A percentile compares a stretch with the other conserved stretches of the same genome.
Conservation (phyloP, 2,329 filamentous ascomycete species). For the Trichoderma simmonsii region DNA sequence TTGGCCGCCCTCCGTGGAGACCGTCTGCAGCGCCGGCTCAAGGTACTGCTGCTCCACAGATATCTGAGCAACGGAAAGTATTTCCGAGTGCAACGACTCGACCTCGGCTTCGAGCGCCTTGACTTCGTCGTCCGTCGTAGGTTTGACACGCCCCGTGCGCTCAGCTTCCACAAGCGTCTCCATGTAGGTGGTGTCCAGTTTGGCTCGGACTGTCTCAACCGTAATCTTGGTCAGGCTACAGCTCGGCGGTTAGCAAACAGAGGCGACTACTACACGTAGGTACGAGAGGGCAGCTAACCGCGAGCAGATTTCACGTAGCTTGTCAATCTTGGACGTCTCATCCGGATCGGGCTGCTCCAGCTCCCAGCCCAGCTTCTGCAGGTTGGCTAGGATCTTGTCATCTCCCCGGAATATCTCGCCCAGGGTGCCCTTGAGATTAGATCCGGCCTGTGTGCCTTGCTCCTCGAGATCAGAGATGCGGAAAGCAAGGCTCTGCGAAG, state of each 20-base stretch:
- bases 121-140: slow-evolving; percentile 40
- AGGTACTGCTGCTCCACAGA: slow-evolving; percentile 65
- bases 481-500: slow-evolving; percentile 46
- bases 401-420: slow-evolving; percentile 55
- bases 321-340: slow-evolving; percentile 51
- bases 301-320: slow-evolving; percentile 58
- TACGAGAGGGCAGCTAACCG: slow-evolving; percentile 34
- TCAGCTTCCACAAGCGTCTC: slow-evolving; percentile 39
- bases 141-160: slow-evolving; percentile 27
- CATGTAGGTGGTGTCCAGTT: slow-evolving; percentile 54
- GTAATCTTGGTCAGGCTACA: slow-evolving; percentile 55
- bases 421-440: slow-evolving; percentile 47
- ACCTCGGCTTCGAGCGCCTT: slow-evolving; percentile 59
- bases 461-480: slow-evolving; percentile 49
- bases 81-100: slow-evolving; percentile 66
- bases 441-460: slow-evolving; percentile 45
- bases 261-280: not conserved
- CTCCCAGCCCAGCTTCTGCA: slow-evolving; percentile 64
- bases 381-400: slow-evolving; percentile 60
- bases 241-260: slow-evolving; percentile 18
- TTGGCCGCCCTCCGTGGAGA: slow-evolving; percentile 43
- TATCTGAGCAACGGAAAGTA: slow-evolving; percentile 68
- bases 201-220: slow-evolving; percentile 53
- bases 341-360: slow-evolving; percentile 52
- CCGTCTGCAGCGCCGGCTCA: slow-evolving; percentile 53